These are phyloP conservation scores for Yamadazyma kitorensis DNA, from an alignment of 805 yeast species.

Conservation along the genomic window DNA sequence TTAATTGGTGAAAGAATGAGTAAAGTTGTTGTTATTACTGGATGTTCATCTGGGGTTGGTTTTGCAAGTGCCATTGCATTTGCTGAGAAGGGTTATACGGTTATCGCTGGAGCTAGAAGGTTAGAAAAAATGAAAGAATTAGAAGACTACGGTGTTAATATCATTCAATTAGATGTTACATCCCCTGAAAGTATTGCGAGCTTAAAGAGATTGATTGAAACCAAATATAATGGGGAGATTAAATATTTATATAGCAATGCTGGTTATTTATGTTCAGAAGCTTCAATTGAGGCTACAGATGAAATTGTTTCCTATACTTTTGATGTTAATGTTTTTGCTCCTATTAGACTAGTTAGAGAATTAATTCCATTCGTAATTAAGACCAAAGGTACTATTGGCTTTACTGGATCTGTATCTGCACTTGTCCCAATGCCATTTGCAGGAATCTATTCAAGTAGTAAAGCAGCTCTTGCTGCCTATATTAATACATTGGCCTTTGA, in stretches of 20 bases:
- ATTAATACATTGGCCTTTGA: conserved; percentile 9
- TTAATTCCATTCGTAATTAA: conserved; percentile 52
- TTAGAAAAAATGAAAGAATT: conserved; percentile 25
- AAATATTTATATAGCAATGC: conserved; percentile 40
- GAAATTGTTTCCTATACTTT: conserved; percentile 14
- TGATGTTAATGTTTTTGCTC: conserved; percentile 37
- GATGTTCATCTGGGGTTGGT: conserved; percentile 50
- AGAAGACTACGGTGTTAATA: conserved; percentile 19
- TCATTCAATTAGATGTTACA: conserved; percentile 34
- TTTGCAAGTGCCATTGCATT: conserved; percentile 38
- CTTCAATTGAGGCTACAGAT: conserved; percentile 26
- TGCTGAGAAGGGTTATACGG: conserved; percentile 37
- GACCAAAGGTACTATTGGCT: conserved; percentile 35
- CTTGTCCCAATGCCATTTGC: conserved; percentile 27
- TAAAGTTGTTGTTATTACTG: conserved; percentile 44
- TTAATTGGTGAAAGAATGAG: conserved; percentile 16
- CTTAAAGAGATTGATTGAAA: conserved; percentile 19
- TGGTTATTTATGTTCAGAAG: conserved; percentile 20
- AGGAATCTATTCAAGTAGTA: conserved; percentile 28
- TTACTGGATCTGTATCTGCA: conserved; percentile 31
- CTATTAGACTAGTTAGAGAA: conserved; percentile 31
- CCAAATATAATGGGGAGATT: conserved; percentile 25
- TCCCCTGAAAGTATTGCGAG: conserved; percentile 19
- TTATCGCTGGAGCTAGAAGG: conserved; percentile 26
- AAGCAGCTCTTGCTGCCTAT: conserved; percentile 14